phyloP scores from a whole-genome alignment of 768 basidiomycete genomes.

The Agrocybe pediades region DNA sequence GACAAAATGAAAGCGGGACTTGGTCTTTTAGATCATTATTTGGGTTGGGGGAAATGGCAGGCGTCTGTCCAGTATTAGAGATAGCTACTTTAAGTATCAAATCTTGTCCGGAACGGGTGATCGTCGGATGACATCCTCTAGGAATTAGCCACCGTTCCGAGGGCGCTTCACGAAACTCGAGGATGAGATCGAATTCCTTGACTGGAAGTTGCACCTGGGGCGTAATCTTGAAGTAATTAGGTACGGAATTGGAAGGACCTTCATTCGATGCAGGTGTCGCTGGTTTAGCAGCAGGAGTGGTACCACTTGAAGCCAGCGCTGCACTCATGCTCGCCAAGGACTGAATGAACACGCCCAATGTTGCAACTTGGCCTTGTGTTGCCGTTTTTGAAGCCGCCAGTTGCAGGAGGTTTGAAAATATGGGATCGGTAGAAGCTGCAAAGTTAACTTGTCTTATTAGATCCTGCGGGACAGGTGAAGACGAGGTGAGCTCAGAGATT shows the following conservation, averaged over 20 bases:
- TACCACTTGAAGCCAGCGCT: slow-evolving; percentile 14
- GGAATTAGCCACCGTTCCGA: slow-evolving; percentile 72
- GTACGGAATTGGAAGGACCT: slow-evolving; percentile 2
- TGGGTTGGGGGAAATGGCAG: slow-evolving; percentile 31
- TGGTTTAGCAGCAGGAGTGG: slow-evolving; percentile 8
- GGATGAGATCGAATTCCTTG: slow-evolving; percentile 70
- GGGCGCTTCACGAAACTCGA: slow-evolving; percentile 68
- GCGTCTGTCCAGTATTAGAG: slow-evolving; percentile 20
- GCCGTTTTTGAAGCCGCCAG: slow-evolving; percentile 65
- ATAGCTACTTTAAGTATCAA: slow-evolving; percentile 17
- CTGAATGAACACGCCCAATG: slow-evolving; percentile 73
- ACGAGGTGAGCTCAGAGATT: slow-evolving; percentile 46
- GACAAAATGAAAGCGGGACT: slow-evolving; percentile 43
- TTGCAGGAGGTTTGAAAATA: slow-evolving; percentile 66
- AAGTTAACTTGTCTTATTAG: slow-evolving; percentile 65
- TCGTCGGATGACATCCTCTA: slow-evolving; percentile 52
- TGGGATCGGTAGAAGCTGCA: slow-evolving; percentile 68
- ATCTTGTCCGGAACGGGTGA: slow-evolving; percentile 35
- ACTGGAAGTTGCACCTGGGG: slow-evolving; percentile 27
- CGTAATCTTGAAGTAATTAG: slow-evolving; percentile 7
- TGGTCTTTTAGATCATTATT: neutral
- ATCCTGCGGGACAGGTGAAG: slow-evolving; percentile 51
- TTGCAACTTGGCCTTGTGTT: slow-evolving; percentile 63
- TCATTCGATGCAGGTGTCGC: neutral
- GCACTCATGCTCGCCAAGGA: slow-evolving; percentile 47